These are phyloP conservation scores for Leccinum arenicola DNA, from an alignment of 768 basidiomycete species.

Conservation along the genomic window DNA sequence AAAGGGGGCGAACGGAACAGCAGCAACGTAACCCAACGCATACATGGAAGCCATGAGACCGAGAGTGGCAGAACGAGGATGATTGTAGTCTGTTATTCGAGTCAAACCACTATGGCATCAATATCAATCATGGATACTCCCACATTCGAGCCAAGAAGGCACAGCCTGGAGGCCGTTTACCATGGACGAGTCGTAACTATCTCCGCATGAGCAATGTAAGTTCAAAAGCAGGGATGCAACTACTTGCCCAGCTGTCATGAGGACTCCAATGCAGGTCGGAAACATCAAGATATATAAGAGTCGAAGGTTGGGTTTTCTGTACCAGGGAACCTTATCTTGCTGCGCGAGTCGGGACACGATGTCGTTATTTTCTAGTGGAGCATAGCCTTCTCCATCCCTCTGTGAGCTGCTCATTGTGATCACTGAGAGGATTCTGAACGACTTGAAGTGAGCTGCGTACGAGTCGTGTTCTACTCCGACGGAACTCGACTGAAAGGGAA, in stretches of 20 bases:
- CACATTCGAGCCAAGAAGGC: neutral
- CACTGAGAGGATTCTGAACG: neutral
- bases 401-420: neutral
- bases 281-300: slow-evolving; percentile 53
- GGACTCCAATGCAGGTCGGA: slow-evolving; percentile 33
- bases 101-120: neutral
- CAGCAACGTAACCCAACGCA: neutral
- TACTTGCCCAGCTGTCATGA: slow-evolving; percentile 4
- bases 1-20: neutral
- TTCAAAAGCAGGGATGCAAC: neutral
- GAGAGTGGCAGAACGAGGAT: neutral
- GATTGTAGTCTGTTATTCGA: neutral
- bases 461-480: no score
- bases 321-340: slow-evolving; percentile 58
- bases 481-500: no score
- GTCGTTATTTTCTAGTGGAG: neutral
- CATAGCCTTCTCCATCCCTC: neutral
- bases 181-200: neutral
- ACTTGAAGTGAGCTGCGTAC: no score
- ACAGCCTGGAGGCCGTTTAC: neutral
- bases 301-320: slow-evolving; percentile 57
- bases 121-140: neutral
- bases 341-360: slow-evolving; percentile 18
- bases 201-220: neutral
- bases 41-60: neutral